A percentile compares a stretch with the other conserved stretches of the same genome.
These are phyloP conservation scores for Rubroboletus pulcherrimus DNA, from an alignment of 768 basidiomycete species.

Conservation along the genomic window DNA sequence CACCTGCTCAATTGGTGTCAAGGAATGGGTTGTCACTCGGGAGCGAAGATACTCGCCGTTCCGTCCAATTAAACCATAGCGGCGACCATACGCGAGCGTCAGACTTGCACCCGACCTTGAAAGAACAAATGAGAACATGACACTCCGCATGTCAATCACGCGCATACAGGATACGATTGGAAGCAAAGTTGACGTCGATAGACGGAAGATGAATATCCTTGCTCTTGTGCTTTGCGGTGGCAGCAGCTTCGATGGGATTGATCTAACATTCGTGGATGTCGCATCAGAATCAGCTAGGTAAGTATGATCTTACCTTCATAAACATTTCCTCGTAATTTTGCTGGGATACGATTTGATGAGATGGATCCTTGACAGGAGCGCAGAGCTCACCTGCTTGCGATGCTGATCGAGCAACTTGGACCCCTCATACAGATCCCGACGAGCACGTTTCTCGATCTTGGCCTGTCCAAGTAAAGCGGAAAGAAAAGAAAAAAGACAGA, in stretches of 20 bases:
- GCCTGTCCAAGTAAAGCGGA: conserved; percentile 44
- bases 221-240: conserved; percentile 85
- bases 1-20: conserved; percentile 43
- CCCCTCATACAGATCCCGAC: conserved; percentile 90
- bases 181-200: conserved; percentile 96
- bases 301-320: conserved; percentile 70
- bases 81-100: conserved; percentile 83
- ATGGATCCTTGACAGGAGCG: neutral
- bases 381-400: conserved; percentile 68
- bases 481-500: neutral
- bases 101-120: conserved; percentile 77
- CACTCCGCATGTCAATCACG: neutral
- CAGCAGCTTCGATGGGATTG: conserved; percentile 84
- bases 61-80: conserved; percentile 89
- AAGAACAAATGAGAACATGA: conserved; percentile 1
- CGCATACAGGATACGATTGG: conserved; percentile 83
- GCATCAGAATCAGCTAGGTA: neutral
- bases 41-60: conserved; percentile 47
- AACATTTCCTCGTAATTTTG: conserved; percentile 99
- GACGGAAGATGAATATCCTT: conserved; percentile 94
- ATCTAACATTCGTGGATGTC: conserved; percentile 43
- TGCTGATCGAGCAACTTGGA: conserved; percentile 92
- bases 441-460: conserved; percentile 95
- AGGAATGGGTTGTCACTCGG: neutral
- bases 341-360: conserved; percentile 35